Conservation (phyloP, 1,284 basidiomycete genomes). For the Tausonia pullulans region DNA sequence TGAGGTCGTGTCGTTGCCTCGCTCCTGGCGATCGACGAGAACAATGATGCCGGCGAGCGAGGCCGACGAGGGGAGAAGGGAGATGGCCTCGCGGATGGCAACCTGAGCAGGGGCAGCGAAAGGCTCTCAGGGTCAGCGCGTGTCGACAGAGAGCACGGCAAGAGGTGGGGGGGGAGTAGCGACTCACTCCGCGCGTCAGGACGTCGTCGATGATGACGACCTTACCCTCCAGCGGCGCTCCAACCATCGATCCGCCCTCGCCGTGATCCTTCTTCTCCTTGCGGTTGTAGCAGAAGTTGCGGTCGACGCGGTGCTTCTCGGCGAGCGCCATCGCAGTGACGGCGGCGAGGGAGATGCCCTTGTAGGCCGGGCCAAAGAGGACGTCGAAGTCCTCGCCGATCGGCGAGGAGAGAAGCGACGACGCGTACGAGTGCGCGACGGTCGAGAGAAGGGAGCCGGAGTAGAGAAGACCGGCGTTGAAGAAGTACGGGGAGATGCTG, state of each 20-base stretch:
- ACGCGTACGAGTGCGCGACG: constrained; percentile 77
- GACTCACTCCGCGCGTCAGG: constrained; percentile 65
- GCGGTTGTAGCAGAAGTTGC: constrained; percentile 82
- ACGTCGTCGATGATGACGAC: constrained; percentile 89
- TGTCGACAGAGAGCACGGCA: not conserved
- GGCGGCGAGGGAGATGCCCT: constrained; percentile 90
- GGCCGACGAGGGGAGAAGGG: constrained; percentile 53
- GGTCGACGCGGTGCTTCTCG: constrained; percentile 51
- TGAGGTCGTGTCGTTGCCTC: constrained; percentile 44
- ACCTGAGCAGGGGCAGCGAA: constrained; percentile 36
- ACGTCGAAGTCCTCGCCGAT: constrained; percentile 22
- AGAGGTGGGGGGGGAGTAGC: not conserved
- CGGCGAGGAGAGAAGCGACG: constrained; percentile 34
- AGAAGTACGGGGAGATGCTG: constrained; percentile 88
- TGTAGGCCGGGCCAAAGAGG: constrained; percentile 78
- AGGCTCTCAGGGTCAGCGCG: too few relatives aligned
- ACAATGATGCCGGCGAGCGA: constrained; percentile 84
- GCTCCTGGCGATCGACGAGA: constrained; percentile 81
- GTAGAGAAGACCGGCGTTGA: constrained; percentile 84
- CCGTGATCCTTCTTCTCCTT: constrained; percentile 96
- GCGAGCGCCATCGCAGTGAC: constrained; percentile 70
- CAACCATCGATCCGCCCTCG: constrained; percentile 90
- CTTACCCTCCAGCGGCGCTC: constrained; percentile 65
- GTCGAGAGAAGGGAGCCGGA: constrained; percentile 69
- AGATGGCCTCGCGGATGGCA: constrained; percentile 73